Conservation (phyloP, 345 rosid species). For the Isatis tinctoria region DNA sequence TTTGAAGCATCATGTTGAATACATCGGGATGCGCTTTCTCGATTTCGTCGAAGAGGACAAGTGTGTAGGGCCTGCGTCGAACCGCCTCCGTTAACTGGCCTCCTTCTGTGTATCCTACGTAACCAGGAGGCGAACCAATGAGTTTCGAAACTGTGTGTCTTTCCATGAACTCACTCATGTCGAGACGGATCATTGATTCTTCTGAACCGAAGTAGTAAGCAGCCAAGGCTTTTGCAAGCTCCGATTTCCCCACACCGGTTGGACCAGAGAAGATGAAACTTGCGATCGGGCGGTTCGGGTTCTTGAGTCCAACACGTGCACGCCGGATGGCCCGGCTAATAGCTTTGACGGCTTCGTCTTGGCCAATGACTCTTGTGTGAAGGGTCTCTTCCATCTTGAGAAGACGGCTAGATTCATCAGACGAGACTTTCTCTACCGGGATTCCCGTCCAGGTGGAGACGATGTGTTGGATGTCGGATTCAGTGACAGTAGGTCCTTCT, state of each 20-base stretch:
- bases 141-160: conserved; percentile 96
- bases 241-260: conserved; percentile 99
- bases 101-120: conserved; percentile 97
- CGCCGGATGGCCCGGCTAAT: conserved; percentile 96
- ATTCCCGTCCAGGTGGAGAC: conserved; percentile 97
- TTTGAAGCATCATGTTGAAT: conserved; percentile 99
- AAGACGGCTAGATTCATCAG: conserved; percentile 92
- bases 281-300: conserved; percentile 92
- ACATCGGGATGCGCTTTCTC: conserved; percentile 99
- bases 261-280: conserved; percentile 99
- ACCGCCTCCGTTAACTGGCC: conserved; percentile 98
- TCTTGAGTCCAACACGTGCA: conserved; percentile 97
- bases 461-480: conserved; percentile 89
- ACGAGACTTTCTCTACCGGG: conserved; percentile 96
- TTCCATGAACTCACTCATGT: conserved; percentile 99
- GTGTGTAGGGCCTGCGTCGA: conserved; percentile 88
- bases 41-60: conserved; percentile 91
- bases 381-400: conserved; percentile 95
- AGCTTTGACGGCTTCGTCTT: conserved; percentile 96
- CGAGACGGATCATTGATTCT: conserved; percentile 96
- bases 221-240: conserved; percentile 92
- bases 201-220: conserved; percentile 96
- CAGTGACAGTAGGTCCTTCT: conserved; percentile 77
- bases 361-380: conserved; percentile 89
- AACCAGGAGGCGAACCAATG: conserved; percentile 98